phyloP scores from a whole-genome alignment of 306 rosid species.

The Aeschynomene evenia region DNA sequence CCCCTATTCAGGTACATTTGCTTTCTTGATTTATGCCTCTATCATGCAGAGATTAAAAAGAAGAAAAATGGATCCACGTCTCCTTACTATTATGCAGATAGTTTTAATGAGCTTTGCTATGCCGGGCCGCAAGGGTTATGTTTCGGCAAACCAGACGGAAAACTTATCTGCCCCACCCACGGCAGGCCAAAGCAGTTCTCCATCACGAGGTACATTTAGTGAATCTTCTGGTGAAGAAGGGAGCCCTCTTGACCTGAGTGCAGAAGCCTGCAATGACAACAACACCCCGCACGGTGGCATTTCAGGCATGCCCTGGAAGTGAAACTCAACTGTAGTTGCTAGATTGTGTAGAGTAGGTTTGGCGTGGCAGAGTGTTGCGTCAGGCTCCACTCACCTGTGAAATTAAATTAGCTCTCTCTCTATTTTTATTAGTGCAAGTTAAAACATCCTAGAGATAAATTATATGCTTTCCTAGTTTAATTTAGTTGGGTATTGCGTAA shows the following conservation, averaged over 20 bases:
- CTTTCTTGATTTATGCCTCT: not conserved
- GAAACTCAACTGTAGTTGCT: constrained; percentile 20
- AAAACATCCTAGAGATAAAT: not conserved
- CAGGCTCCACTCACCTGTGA: constrained; percentile 25
- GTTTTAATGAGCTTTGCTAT: constrained; percentile 56
- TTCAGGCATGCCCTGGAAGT: constrained; percentile 62
- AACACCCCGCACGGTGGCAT: constrained; percentile 52
- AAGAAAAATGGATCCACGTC: not conserved
- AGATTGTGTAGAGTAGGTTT: constrained; percentile 35
- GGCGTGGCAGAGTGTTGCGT: not conserved
- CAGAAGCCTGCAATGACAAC: constrained; percentile 50
- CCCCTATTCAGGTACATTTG: constrained; percentile 72
- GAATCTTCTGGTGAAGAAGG: constrained; percentile 53
- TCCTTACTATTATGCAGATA: constrained; percentile 41
- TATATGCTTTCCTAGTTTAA: not conserved
- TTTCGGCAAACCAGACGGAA: constrained; percentile 33
- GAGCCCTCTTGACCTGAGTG: constrained; percentile 42
- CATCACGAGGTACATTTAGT: constrained; percentile 45
- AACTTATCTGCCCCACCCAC: constrained; percentile 12
- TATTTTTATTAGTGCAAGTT: constrained; percentile 17
- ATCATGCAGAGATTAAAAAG: not conserved
- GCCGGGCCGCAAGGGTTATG: constrained; percentile 47
- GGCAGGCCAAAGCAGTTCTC: constrained; percentile 51
- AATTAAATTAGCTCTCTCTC: constrained; percentile 25
- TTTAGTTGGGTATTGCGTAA: not conserved